Base-by-base conservation (phyloP, 2,329 filamentous ascomycete genomes). In the Tolypocladium capitatum region DNA sequence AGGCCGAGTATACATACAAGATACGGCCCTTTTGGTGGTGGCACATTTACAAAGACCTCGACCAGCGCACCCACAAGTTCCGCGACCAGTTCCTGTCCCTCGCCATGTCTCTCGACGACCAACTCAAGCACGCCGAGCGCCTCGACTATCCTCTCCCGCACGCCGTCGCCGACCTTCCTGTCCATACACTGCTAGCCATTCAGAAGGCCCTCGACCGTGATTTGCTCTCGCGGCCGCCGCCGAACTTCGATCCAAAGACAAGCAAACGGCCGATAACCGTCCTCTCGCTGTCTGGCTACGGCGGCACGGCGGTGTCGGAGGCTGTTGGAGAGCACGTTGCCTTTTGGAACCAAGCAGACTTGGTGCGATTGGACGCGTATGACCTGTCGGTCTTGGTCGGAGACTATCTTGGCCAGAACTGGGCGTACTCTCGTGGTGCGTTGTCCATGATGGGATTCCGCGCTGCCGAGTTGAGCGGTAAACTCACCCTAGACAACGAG, bases 331-430 rank as follows among this genome's bases (percentile, higher is more conserved):
- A 78, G 50, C 73, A 78, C 45, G 67, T 84, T 40, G 84, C 84
- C 0, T 67, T 68, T 13, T 72, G 79, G 32, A 67, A 84, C 6
- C 68, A 67, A 7, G 82, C 85, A 3, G 80, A 91, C 53, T 58
- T 91, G 3, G 66, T 92, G 31, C 74, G 77, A 20, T 60, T 94
- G 11, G 77, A 82, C 57, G 79, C 86, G 1, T 76, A 81, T 52
- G 82, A 84, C 57, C 66, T 94, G 46, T 83, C 83, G 3, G 73
- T 82, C 45, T 68, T 92, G 27, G 73, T 83, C 0, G 83, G 82
- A 3, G 73, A 78, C 40, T 87, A 89, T 56, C 64, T 90, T 10
- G 83, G 82, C 5, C 80, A 85, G 56, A 72, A 76, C 50, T 70
- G 66, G 63, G 66, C 67, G 4, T 71, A 68, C 43, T 65, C 66